These are phyloP conservation scores for Ophiostoma quercus DNA, from an alignment of 2,329 filamentous ascomycete genomes.

Conservation along the genomic window DNA sequence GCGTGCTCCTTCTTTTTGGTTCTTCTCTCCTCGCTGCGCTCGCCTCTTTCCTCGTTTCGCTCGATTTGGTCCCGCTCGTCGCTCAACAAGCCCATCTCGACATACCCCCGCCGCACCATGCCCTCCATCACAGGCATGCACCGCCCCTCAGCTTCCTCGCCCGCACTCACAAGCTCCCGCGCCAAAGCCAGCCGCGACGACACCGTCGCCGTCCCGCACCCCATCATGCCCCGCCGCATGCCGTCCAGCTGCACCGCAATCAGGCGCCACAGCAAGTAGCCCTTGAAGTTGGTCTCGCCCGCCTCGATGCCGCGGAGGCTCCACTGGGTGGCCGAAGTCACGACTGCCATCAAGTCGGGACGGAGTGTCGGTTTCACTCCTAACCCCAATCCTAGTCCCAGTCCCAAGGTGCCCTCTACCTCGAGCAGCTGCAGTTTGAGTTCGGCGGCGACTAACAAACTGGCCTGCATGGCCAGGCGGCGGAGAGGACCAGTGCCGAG, in stretches of 20 bases:
- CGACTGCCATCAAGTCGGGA: neutral
- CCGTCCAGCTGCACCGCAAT: conserved; percentile 41
- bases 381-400: neutral
- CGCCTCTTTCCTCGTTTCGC: too few species aligned
- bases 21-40: too few species aligned
- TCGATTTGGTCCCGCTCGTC: too few species aligned
- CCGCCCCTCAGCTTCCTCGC: neutral
- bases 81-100: neutral
- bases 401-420: neutral
- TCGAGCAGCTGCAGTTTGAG: neutral
- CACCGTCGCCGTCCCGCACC: conserved; percentile 33
- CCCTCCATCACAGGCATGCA: conserved; percentile 5
- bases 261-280: conserved; percentile 41
- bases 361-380: neutral
- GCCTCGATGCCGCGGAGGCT: conserved; percentile 22
- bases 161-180: neutral
- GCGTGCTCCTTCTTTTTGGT: neutral
- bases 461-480: neutral
- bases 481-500: neutral
- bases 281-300: conserved; percentile 51
- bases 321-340: conserved; percentile 5
- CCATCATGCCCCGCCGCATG: conserved; percentile 35
- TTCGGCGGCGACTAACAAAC: neutral
- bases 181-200: neutral
- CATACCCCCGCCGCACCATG: neutral